phyloP scores from a whole-genome alignment of 305 asterid species.

The Fraxinus sp. region DNA sequence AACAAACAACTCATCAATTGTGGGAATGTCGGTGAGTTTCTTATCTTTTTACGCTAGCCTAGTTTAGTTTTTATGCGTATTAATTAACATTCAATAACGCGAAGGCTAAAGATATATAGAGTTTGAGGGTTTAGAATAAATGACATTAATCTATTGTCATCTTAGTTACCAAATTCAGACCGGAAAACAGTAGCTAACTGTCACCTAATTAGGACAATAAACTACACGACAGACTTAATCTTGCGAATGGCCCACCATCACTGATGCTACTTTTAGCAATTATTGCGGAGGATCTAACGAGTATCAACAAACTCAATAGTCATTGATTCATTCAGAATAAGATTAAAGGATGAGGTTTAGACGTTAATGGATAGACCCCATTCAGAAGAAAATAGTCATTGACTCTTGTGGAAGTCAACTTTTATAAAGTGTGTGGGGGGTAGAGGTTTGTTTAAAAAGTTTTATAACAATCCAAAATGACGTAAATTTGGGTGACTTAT shows the following conservation, averaged over 20 bases:
- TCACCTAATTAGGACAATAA: background rate
- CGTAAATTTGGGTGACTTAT: background rate
- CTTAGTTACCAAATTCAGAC: background rate
- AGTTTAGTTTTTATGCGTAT: constrained; percentile 21
- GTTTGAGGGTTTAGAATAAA: constrained; percentile 12
- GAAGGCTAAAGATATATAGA: background rate
- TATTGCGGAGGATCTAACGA: background rate
- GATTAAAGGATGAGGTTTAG: constrained; percentile 9
- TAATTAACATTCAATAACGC: background rate
- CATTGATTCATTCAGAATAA: background rate
- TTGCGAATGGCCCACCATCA: background rate
- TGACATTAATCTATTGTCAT: background rate
- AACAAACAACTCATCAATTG: constrained; percentile 17
- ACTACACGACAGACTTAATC: background rate
- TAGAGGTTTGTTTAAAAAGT: background rate
- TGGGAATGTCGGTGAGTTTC: constrained; percentile 42
- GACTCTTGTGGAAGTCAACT: constrained; percentile 1
- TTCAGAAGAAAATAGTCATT: background rate
- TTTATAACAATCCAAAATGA: background rate
- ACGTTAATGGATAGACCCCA: background rate
- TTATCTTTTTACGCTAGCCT: background rate
- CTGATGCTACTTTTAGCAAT: background rate
- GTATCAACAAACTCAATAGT: background rate
- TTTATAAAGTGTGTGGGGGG: background rate
- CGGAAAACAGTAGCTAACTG: constrained; percentile 7